Evolutionary conservation across 257 asterid species (phyloP).

Genomic region (Nicotiana noctiflora): DNA sequence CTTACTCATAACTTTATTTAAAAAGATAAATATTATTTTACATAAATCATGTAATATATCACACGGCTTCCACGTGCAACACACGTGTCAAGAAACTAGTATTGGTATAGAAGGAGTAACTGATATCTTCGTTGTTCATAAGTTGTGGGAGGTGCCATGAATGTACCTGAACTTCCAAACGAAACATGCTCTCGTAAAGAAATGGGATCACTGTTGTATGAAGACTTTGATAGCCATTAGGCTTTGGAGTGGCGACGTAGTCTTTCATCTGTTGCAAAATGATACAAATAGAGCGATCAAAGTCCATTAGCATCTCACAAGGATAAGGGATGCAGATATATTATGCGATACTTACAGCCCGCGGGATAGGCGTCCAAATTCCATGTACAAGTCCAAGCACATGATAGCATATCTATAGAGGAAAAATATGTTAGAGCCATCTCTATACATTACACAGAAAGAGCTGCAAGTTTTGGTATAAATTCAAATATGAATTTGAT

Average conservation of each 20-base stretch:
- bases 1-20: too few relatives aligned
- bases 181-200: slow-evolving; percentile 88
- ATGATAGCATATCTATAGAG: slow-evolving; percentile 78
- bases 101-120: background rate
- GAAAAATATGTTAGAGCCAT: slow-evolving; percentile 18
- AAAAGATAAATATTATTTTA: too few relatives aligned
- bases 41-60: too few relatives aligned
- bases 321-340: slow-evolving; percentile 8
- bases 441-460: background rate
- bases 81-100: too few relatives aligned
- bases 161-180: slow-evolving; percentile 88
- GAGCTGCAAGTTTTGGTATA: background rate
- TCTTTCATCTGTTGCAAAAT: slow-evolving; percentile 72
- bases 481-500: background rate
- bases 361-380: slow-evolving; percentile 93
- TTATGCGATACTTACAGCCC: slow-evolving; percentile 52
- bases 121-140: background rate
- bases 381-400: slow-evolving; percentile 90
- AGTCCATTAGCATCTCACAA: background rate
- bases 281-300: slow-evolving; percentile 7
- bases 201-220: slow-evolving; percentile 92
- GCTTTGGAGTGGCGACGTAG: slow-evolving; percentile 80
- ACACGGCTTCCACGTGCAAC: too few relatives aligned
- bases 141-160: slow-evolving; percentile 3
- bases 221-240: slow-evolving; percentile 94